These are phyloP conservation scores for Bipolaris cookei DNA, from an alignment of 2,329 filamentous ascomycete genomes.

Conservation along the genomic window DNA sequence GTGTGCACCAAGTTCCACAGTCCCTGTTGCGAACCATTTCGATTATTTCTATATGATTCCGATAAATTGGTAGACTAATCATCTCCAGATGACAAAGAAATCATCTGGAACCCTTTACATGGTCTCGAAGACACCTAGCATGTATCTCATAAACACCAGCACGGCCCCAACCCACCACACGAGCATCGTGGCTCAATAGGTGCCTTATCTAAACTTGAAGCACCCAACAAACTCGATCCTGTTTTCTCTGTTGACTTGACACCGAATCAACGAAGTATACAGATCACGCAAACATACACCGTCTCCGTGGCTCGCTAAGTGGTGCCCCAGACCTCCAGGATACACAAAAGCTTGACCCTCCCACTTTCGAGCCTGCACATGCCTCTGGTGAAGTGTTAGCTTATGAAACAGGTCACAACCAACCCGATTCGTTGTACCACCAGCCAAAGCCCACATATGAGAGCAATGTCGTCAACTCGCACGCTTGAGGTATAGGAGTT, in stretches of 20 bases:
- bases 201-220: conserved; percentile 9
- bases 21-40: background rate
- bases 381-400: background rate
- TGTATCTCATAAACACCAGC: conserved; percentile 4
- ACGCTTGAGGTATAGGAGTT: background rate
- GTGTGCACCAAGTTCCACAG: background rate
- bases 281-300: conserved; percentile 14
- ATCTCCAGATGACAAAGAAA: conserved; percentile 1
- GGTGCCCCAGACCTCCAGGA: conserved; percentile 11
- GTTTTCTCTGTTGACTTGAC: conserved; percentile 8
- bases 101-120: conserved; percentile 6
- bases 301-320: conserved; percentile 16
- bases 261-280: conserved; percentile 15
- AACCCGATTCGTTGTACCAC: conserved; percentile 5
- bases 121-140: conserved; percentile 7
- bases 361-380: background rate
- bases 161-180: conserved; percentile 3
- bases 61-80: background rate
- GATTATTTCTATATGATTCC: background rate
- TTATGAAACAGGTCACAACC: conserved; percentile 12
- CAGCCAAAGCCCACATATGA: conserved; percentile 15
- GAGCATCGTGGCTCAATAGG: conserved; percentile 27
- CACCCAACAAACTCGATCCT: conserved; percentile 25
- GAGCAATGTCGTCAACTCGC: conserved; percentile 7
- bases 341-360: conserved; percentile 21